Percentiles rank a stretch among this genome's conserved stretches.
phyloP scores from a whole-genome alignment of 169 alveolate species.

The Cryptosporidium baileyi region DNA sequence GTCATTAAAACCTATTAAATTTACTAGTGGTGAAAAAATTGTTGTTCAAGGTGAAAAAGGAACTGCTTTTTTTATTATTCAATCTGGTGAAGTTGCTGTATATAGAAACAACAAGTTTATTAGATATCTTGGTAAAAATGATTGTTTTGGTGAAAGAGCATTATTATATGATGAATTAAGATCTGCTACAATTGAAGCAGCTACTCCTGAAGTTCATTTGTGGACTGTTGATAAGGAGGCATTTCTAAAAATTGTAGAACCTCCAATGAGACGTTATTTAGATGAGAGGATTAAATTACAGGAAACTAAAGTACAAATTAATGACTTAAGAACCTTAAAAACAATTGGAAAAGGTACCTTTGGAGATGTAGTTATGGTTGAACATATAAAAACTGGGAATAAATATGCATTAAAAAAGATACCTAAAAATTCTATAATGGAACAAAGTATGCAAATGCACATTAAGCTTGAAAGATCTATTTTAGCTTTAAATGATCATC shows the following conservation, averaged over 20 bases:
- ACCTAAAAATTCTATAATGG: constrained; percentile 79
- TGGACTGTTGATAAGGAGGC: constrained; percentile 89
- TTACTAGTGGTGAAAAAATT: constrained; percentile 85
- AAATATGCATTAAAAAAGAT: constrained; percentile 91
- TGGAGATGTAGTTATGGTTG: constrained; percentile 89
- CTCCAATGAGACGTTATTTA: constrained; percentile 86
- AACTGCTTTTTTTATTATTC: constrained; percentile 88
- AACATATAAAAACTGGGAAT: constrained; percentile 79
- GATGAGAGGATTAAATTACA: constrained; percentile 89
- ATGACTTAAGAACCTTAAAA: constrained; percentile 81
- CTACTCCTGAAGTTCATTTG: constrained; percentile 73
- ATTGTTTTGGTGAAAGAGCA: constrained; percentile 95
- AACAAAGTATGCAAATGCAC: constrained; percentile 84
- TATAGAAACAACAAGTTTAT: constrained; percentile 80
- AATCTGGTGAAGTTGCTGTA: constrained; percentile 90
- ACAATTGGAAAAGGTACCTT: constrained; percentile 89
- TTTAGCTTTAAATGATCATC: constrained; percentile 93
- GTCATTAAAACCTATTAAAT: constrained; percentile 71
- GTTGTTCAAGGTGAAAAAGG: constrained; percentile 92
- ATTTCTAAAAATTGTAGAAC: constrained; percentile 78
- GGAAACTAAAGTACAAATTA: constrained; percentile 85
- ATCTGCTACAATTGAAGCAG: constrained; percentile 88
- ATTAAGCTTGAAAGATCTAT: constrained; percentile 90
- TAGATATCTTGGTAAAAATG: constrained; percentile 87
- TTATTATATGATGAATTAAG: constrained; percentile 89